Percentiles rank a stretch among this genome's conserved stretches.
phyloP scores from a whole-genome alignment of 495 filamentous ascomycete genomes.

The Achaetomiella virescens region DNA sequence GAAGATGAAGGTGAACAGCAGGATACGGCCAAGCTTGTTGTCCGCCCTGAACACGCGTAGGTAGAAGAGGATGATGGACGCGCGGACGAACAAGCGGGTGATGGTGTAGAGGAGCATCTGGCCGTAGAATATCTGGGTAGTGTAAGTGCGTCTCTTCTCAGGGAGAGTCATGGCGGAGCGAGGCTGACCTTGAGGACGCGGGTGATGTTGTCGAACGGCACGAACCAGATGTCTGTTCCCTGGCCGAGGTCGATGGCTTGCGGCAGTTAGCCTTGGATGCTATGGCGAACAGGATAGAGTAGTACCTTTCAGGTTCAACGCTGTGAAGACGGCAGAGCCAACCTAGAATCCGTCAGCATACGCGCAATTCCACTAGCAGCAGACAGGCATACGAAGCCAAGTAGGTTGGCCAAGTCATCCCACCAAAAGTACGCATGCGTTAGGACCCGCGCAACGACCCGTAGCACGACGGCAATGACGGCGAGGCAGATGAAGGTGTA shows the following conservation, averaged over 20 bases:
- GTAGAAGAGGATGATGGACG: slow-evolving; percentile 47
- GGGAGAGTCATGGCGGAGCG: too few relatives aligned
- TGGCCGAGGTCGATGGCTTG: slow-evolving; percentile 38
- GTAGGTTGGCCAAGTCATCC: slow-evolving; percentile 28
- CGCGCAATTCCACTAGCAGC: not conserved
- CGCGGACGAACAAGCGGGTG: slow-evolving; percentile 35
- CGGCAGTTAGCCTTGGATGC: not conserved
- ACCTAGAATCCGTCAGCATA: slow-evolving; percentile 2
- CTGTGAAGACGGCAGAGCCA: slow-evolving; percentile 15
- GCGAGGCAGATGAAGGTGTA: slow-evolving; percentile 22
- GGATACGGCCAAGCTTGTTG: slow-evolving; percentile 24
- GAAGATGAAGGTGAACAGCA: slow-evolving; percentile 27
- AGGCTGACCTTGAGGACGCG: slow-evolving; percentile 12
- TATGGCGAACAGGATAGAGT: too few relatives aligned
- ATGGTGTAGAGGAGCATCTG: slow-evolving; percentile 35
- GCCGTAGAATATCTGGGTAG: slow-evolving; percentile 18
- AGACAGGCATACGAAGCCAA: slow-evolving; percentile 18
- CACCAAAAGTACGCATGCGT: slow-evolving; percentile 31
- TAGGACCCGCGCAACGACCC: slow-evolving; percentile 24
- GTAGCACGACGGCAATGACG: slow-evolving; percentile 20
- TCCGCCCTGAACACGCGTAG: slow-evolving; percentile 40
- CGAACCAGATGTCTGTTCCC: slow-evolving; percentile 43
- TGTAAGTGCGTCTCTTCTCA: too few relatives aligned
- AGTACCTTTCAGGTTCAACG: slow-evolving; percentile 12
- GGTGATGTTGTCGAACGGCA: slow-evolving; percentile 43